Percentiles rank a stretch among this genome's conserved stretches.
phyloP scores from a whole-genome alignment of 2,329 filamentous ascomycete species.

The Nannizziopsis arthrosporioides region DNA sequence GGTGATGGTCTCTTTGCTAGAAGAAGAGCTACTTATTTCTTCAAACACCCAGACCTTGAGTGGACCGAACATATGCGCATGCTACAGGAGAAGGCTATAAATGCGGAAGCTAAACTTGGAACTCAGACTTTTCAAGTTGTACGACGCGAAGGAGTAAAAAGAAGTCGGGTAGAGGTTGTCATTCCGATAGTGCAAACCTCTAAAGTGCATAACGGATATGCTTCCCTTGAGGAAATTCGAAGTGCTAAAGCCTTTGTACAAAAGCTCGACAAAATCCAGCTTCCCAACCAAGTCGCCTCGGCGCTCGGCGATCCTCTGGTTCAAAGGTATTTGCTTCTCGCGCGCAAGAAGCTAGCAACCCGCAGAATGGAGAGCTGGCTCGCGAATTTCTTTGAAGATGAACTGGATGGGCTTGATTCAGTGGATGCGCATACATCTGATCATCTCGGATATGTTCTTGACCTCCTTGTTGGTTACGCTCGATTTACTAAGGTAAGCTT shows the following conservation, averaged over 20 bases:
- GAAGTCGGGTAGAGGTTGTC: slow-evolving; percentile 40
- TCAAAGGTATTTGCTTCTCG: slow-evolving; percentile 60
- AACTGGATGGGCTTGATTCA: slow-evolving; percentile 28
- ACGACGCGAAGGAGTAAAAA: slow-evolving; percentile 40
- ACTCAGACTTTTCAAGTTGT: slow-evolving; percentile 54
- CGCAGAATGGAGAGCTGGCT: slow-evolving; percentile 31
- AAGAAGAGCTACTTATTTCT: slow-evolving; percentile 25
- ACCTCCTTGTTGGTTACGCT: slow-evolving; percentile 26
- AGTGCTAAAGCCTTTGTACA: slow-evolving; percentile 57
- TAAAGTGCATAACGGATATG: slow-evolving; percentile 51
- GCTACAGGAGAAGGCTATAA: slow-evolving; percentile 48
- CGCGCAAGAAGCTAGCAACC: slow-evolving; percentile 45
- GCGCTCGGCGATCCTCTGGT: slow-evolving; percentile 63
- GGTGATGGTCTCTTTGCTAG: slow-evolving; percentile 47
- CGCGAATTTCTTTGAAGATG: slow-evolving; percentile 29
- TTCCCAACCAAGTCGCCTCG: slow-evolving; percentile 71
- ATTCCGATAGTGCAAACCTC: slow-evolving; percentile 63
- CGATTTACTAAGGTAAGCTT: slow-evolving; percentile 29
- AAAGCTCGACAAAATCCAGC: slow-evolving; percentile 63
- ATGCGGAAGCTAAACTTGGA: slow-evolving; percentile 24
- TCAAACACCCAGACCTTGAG: slow-evolving; percentile 59
- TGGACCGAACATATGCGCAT: slow-evolving; percentile 59
- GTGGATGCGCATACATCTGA: slow-evolving; percentile 28
- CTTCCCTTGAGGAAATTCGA: slow-evolving; percentile 63
- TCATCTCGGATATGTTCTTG: slow-evolving; percentile 27